Percentiles rank a stretch among this genome's conserved stretches.
These are phyloP conservation scores for Cladosporium sp. DNA, from an alignment of 2,329 filamentous ascomycete species.

Conservation along the genomic window DNA sequence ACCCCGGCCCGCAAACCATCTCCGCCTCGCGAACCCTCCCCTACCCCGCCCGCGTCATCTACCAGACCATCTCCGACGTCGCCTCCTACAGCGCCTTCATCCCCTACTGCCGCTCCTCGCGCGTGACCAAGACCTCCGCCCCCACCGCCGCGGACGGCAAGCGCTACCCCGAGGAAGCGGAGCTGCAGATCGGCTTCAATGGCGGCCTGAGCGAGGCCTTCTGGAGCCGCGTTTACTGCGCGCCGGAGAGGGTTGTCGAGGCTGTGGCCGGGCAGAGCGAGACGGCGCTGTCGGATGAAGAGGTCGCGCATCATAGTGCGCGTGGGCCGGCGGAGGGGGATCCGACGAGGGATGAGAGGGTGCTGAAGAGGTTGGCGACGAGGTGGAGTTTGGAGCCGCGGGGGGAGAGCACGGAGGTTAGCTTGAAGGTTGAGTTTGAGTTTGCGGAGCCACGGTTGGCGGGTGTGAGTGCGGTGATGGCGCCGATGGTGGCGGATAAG, in stretches of 20 bases:
- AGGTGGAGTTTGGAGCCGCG: conserved; percentile 56
- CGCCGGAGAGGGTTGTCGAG: conserved; percentile 66
- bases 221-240: conserved; percentile 70
- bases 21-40: conserved; percentile 69
- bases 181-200: conserved; percentile 79
- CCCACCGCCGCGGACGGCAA: conserved; percentile 38
- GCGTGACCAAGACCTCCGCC: conserved; percentile 67
- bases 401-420: conserved; percentile 53
- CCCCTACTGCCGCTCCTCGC: conserved; percentile 77
- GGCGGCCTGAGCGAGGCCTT: conserved; percentile 76
- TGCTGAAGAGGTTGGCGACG: conserved; percentile 65
- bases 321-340: conserved; percentile 34
- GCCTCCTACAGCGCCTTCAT: conserved; percentile 78
- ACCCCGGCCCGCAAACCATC: conserved; percentile 56
- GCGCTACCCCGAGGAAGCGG: conserved; percentile 66
- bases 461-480: conserved; percentile 71
- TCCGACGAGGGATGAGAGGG: conserved; percentile 23
- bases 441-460: conserved; percentile 88
- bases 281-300: conserved; percentile 37
- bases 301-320: conserved; percentile 38
- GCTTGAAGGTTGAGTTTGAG: conserved; percentile 69
- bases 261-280: conserved; percentile 60
- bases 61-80: conserved; percentile 81
- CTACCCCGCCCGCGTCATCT: conserved; percentile 65
- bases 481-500: conserved; percentile 72